Evolutionary conservation across 257 asterid genomes (phyloP), one percentile per base, ranked within the genome.

Genomic region (Scutellaria barbata): DNA sequence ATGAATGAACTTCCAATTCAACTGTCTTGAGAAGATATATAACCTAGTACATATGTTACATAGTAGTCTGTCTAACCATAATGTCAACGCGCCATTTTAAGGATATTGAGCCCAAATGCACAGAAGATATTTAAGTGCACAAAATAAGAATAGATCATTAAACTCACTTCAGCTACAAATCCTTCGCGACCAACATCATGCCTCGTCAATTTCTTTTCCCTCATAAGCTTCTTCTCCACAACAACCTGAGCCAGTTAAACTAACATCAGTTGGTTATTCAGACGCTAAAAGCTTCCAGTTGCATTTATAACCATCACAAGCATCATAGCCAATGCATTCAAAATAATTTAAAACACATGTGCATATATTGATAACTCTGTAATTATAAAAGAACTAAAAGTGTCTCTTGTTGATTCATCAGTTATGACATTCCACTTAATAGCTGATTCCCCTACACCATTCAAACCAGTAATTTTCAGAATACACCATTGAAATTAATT

Each of bases 171-270:
- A 51, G 84, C 73, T 4, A 92, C 80, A 79, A 92, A 92, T 47
- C 66, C 71, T 69, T 85, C 86, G 5, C 96, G 96, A n/a, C 94
- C 89, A 77, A 92, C 73, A 79, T 92, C 94, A 77, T 92, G 98
- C 74, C 98, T 82, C 25, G 96, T 85, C 84, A 84, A 79, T 55
- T 85, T 81, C 85, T 40, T 83, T 66, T 92, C 98, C 77, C 92
- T 83, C 89, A 81, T 84, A 68, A 92, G 83, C 86, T 85, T 92
- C 84, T 92, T 92, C 83, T 92, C 98, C 74, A 92, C 98, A 63
- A 89, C 98, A 46, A 92, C 98, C 98, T 89, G 76, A 73, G 53
- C 14, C 77, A 69, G 68, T 58, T 59, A 54, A 58, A 83, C 63
- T 12, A 70, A 76, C 56, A 69, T 55, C 67, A 51, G 37, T 54